Conservation (phyloP, 805 yeast genomes). For the Dipodascopsis uninucleata region DNA sequence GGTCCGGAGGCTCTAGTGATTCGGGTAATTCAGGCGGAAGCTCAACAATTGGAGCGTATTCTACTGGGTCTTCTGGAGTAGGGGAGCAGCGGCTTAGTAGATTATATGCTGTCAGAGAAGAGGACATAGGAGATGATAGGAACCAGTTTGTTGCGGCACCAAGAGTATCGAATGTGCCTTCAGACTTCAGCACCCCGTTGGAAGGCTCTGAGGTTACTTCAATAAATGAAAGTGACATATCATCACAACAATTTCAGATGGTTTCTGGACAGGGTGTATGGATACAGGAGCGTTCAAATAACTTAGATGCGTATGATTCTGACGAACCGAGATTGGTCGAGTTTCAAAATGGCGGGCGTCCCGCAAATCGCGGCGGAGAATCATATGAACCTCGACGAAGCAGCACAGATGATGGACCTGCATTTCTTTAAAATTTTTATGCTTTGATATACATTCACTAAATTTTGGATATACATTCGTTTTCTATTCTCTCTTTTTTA, state of each 20-base stretch:
- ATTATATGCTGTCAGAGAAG: conserved; percentile 20
- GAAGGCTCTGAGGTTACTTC: background rate
- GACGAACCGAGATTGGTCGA: conserved; percentile 21
- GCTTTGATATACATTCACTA: too few relatives aligned
- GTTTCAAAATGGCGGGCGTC: conserved; percentile 22
- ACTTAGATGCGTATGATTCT: conserved; percentile 3
- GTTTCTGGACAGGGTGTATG: conserved; percentile 23
- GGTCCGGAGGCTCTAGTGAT: conserved; percentile 8
- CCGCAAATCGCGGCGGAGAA: conserved; percentile 22
- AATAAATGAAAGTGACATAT: conserved; percentile 2
- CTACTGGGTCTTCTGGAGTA: conserved; percentile 4
- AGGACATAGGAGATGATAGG: conserved; percentile 19
- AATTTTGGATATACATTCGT: too few relatives aligned
- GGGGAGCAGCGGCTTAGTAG: background rate
- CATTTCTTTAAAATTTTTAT: conserved; percentile 11
- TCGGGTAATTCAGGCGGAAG: conserved; percentile 10
- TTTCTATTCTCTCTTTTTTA: too few relatives aligned
- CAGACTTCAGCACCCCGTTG: too few relatives aligned
- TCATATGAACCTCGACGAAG: too few relatives aligned
- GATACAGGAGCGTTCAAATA: conserved; percentile 8
- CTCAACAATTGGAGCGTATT: conserved; percentile 20
- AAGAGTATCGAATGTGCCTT: conserved; percentile 2
- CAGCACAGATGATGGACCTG: conserved; percentile 23
- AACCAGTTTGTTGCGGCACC: conserved; percentile 15
- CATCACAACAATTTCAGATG: conserved; percentile 19